These are phyloP conservation scores for Wolfiporia cocos DNA, from an alignment of 1,284 basidiomycete genomes.

Conservation along the genomic window DNA sequence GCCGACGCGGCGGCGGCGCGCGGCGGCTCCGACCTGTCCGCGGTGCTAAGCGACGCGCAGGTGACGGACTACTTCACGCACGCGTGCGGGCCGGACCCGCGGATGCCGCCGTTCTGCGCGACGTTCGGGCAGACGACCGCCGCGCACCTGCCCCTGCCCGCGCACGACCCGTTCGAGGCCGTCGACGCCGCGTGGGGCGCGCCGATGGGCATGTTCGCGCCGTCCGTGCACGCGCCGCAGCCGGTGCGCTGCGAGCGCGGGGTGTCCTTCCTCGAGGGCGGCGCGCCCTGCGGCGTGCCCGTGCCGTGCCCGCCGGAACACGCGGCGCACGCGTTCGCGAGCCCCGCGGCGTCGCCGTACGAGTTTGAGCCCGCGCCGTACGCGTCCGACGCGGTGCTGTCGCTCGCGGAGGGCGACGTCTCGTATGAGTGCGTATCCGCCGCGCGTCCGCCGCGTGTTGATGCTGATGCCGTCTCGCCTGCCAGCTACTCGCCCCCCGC, in stretches of 20 bases:
- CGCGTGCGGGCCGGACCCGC: background rate
- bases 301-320: too few relatives aligned
- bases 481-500: background rate
- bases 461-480: background rate
- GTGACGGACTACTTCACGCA: background rate
- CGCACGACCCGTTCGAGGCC: background rate
- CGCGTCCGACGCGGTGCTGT: background rate
- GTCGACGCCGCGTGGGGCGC: background rate
- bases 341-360: too few relatives aligned
- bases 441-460: too few relatives aligned
- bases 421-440: constrained; percentile 1
- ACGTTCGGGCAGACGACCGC: background rate
- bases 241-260: constrained; percentile 12
- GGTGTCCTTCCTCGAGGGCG: constrained; percentile 12
- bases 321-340: too few relatives aligned
- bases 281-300: too few relatives aligned
- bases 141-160: background rate
- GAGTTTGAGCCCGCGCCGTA: too few relatives aligned
- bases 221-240: constrained; percentile 15
- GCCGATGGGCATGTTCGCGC: background rate
- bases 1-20: background rate
- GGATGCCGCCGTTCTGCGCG: background rate
- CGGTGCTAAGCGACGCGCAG: constrained; percentile 1
- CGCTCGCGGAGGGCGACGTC: background rate
- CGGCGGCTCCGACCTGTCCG: background rate